Percentiles rank a stretch among this genome's conserved stretches.
Evolutionary conservation across 225 moss, liverwort and hornwort species (phyloP).

Genomic region (Asterella californica): DNA sequence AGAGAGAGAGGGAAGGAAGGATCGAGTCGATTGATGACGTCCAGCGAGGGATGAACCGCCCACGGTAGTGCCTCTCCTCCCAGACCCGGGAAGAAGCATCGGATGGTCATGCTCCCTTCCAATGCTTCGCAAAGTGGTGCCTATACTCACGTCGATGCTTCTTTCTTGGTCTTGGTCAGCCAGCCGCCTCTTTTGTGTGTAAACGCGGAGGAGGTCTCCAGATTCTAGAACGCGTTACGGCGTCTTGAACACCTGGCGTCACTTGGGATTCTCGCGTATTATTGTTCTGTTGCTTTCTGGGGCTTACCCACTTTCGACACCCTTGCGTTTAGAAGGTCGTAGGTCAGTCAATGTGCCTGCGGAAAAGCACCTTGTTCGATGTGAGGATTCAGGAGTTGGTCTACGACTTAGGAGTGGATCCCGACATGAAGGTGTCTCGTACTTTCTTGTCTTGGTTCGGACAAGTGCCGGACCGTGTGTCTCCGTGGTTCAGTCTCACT

Average conservation of each 20-base stretch:
- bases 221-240: neutral
- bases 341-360: neutral
- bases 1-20: neutral
- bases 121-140: too few species aligned
- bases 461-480: neutral
- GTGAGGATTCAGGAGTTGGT: neutral
- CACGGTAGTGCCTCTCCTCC: neutral
- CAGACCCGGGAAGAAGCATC: neutral
- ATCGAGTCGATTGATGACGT: neutral
- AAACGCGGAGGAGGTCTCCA: neutral
- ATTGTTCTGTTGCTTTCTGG: neutral
- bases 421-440: neutral
- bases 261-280: neutral
- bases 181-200: neutral
- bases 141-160: too few species aligned
- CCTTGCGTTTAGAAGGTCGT: neutral
- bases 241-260: conserved; percentile 2
- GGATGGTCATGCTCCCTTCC: too few species aligned
- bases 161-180: too few species aligned
- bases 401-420: neutral
- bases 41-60: neutral
- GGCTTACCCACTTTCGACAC: neutral
- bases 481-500: neutral
- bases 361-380: neutral
- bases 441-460: neutral